Percentiles rank a stretch among this genome's conserved stretches.
These are phyloP conservation scores for Arthrinium puccinioides DNA, from an alignment of 2,329 filamentous ascomycete genomes.

Conservation along the genomic window DNA sequence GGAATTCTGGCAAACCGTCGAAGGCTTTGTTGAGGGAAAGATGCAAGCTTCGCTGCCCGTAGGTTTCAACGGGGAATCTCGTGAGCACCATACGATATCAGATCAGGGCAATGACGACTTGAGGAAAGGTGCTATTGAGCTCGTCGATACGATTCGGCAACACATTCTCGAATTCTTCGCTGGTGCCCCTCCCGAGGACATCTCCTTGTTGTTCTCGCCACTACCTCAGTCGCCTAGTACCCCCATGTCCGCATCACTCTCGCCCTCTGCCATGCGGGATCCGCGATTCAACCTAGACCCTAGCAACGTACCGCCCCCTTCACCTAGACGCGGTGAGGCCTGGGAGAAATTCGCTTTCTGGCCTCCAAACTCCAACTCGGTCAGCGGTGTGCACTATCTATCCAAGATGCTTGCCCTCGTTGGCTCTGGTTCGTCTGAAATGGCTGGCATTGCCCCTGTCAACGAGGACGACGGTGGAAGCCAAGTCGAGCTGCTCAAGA, in stretches of 20 bases:
- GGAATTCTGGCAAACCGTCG: conserved; percentile 89
- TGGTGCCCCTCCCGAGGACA: conserved; percentile 82
- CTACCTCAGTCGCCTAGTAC: conserved; percentile 62
- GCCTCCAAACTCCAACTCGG: conserved; percentile 85
- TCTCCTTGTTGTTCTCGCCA: conserved; percentile 81
- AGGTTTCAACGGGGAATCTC: conserved; percentile 76
- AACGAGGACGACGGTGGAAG: conserved; percentile 44
- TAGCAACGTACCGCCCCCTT: conserved; percentile 67
- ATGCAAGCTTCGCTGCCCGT: conserved; percentile 73
- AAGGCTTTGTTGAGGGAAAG: conserved; percentile 82
- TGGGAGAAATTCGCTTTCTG: conserved; percentile 97
- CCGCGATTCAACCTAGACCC: conserved; percentile 75
- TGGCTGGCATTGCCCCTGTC: conserved; percentile 68
- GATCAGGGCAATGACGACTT: conserved; percentile 63
- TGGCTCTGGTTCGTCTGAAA: conserved; percentile 79
- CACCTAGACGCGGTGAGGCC: conserved; percentile 69
- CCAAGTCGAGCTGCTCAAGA: conserved; percentile 64
- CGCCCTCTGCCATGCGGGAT: conserved; percentile 54
- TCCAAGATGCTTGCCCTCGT: conserved; percentile 75
- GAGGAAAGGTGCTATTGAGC: conserved; percentile 69
- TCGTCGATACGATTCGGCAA: conserved; percentile 78
- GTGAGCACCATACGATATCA: conserved; percentile 73
- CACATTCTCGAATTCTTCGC: conserved; percentile 76
- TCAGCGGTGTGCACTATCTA: conserved; percentile 88
- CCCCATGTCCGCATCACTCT: conserved; percentile 48